Conservation (phyloP, 1,139 yeast genomes). For the Barnettozyma hawaiiensis region DNA sequence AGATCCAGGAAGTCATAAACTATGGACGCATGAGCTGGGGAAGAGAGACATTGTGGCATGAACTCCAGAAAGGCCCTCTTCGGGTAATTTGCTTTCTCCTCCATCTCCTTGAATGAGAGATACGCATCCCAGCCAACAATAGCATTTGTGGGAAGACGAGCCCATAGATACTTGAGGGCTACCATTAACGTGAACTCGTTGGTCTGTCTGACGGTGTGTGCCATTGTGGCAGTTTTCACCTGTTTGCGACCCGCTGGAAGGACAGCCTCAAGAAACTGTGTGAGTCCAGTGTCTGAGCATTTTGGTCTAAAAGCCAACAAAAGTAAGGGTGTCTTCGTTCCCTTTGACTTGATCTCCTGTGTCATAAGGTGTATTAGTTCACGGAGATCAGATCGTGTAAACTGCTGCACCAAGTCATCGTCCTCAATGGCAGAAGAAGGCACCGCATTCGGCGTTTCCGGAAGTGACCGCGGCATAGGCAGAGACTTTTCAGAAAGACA, state of each 20-base stretch:
- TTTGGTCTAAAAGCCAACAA: conserved; percentile 67
- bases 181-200: conserved; percentile 69
- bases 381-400: conserved; percentile 59
- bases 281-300: conserved; percentile 51
- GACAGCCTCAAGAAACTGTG: conserved; percentile 44
- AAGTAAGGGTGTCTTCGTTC: conserved; percentile 54
- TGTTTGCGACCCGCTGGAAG: conserved; percentile 44
- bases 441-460: conserved; percentile 22
- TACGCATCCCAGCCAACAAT: conserved; percentile 86
- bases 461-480: conserved; percentile 10
- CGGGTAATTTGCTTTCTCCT: conserved; percentile 61
- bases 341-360: conserved; percentile 50
- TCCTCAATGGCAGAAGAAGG: conserved; percentile 18
- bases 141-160: conserved; percentile 73
- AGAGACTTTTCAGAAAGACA: conserved; percentile 2
- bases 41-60: conserved; percentile 77
- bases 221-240: conserved; percentile 36
- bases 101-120: conserved; percentile 59
- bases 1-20: conserved; percentile 84
- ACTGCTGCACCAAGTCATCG: conserved; percentile 40
- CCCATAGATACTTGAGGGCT: conserved; percentile 78
- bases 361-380: conserved; percentile 63
- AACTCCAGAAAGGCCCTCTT: conserved; percentile 66
- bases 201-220: conserved; percentile 37
- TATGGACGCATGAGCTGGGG: conserved; percentile 85